Conservation (phyloP, 208 protist genomes). For the Angomonas deanei region DNA sequence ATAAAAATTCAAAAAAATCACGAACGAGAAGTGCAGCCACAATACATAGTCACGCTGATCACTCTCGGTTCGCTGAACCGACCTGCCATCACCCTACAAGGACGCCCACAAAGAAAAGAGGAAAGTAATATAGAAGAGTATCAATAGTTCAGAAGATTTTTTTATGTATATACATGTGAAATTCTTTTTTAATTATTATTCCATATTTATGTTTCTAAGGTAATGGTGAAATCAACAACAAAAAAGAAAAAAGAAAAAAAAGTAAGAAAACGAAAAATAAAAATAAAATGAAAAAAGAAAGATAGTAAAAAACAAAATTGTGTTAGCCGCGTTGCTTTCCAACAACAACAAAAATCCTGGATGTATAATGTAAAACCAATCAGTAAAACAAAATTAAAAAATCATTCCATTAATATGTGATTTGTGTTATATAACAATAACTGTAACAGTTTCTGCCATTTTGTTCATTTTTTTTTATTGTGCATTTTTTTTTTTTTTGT, state of each 20-base stretch:
- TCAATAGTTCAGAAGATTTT: too few species aligned
- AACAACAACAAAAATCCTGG: too few species aligned
- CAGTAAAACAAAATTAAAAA: background rate
- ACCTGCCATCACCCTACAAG: too few species aligned
- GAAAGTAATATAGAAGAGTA: too few species aligned
- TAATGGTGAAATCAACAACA: background rate
- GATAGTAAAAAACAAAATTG: background rate
- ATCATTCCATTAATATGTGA: too few species aligned
- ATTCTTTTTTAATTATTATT: background rate
- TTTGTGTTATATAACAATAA: background rate
- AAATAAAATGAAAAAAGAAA: slow-evolving; percentile 1
- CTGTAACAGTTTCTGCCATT: background rate
- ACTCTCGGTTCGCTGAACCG: too few species aligned
- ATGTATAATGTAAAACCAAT: background rate
- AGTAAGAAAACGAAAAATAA: background rate
- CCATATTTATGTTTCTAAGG: slow-evolving; percentile 2
- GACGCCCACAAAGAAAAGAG: too few species aligned
- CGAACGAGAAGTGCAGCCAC: too few species aligned
- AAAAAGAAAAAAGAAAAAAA: background rate
- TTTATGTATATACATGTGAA: too few species aligned
- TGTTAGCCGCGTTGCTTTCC: too few species aligned
- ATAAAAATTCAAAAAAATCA: too few species aligned
- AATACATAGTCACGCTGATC: too few species aligned
- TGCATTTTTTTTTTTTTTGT: slow-evolving; percentile 8
- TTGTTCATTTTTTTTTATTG: slow-evolving; percentile 7